phyloP scores from a whole-genome alignment of 2,329 filamentous ascomycete species.

The Aspergillus puulaauensis region DNA sequence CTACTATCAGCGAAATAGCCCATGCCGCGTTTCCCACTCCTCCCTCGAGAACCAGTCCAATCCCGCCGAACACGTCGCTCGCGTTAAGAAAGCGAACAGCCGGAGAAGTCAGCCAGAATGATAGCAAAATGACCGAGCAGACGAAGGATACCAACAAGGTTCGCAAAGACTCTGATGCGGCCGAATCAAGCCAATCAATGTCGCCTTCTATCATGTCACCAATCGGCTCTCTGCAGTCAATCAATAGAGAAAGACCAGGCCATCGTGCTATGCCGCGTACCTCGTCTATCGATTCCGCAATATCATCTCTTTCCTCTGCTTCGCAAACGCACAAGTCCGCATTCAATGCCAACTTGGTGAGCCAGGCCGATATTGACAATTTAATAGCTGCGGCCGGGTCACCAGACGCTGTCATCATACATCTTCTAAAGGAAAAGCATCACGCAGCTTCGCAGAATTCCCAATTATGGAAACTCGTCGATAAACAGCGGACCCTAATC shows the following conservation, averaged over 20 bases:
- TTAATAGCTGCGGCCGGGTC: conserved; percentile 84
- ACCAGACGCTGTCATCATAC: conserved; percentile 82
- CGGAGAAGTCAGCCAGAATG: conserved; percentile 21
- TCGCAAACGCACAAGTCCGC: conserved; percentile 60
- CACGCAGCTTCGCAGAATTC: conserved; percentile 84
- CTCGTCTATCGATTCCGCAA: conserved; percentile 89
- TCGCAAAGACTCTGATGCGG: conserved; percentile 27
- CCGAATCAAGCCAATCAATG: conserved; percentile 28
- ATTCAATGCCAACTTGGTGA: conserved; percentile 56
- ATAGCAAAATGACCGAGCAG: conserved; percentile 24
- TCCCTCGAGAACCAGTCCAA: conserved; percentile 23
- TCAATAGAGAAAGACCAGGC: conserved; percentile 29
- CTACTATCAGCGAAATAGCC: conserved; percentile 23
- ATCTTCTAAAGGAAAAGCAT: conserved; percentile 87
- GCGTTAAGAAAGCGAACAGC: conserved; percentile 13
- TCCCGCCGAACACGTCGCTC: conserved; percentile 16
- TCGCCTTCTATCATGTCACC: conserved; percentile 31
- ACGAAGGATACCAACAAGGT: conserved; percentile 22
- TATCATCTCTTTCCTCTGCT: conserved; percentile 69
- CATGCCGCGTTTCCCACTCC: conserved; percentile 32
- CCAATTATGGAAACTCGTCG: conserved; percentile 91
- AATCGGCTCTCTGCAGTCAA: conserved; percentile 31
- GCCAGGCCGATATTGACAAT: conserved; percentile 71
- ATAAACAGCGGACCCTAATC: conserved; percentile 94
- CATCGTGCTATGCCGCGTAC: conserved; percentile 61